Base-by-base conservation (phyloP, 352 stramenopile species). In the Globisporangium cystogenes region DNA sequence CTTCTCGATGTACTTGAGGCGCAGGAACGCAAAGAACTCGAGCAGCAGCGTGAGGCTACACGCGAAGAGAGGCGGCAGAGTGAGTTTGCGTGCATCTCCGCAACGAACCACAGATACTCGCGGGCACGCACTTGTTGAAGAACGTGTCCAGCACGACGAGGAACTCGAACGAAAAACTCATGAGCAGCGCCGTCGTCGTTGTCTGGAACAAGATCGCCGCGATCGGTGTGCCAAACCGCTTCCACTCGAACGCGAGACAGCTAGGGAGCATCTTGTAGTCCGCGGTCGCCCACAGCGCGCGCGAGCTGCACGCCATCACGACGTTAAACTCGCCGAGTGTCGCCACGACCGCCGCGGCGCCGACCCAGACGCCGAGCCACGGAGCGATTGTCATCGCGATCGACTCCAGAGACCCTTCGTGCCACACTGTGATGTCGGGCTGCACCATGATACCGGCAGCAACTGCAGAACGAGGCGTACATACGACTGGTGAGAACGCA, bases 271-370 rank as follows among this genome's bases (percentile, higher is more conserved):
- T 92, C 57, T 86, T 87, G 69, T 90, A 92, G 65, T 90, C 78
- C 1, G 81, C 81, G 15, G 81, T 90, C 11, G 78, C 77, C 83
- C 82, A 91, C 54, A 94, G 50, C 14, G 83, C 83, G 16, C 83
- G 81, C 15, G 78, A 90, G 56, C 74, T 90, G 60, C 81, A 91
- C 12, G 79, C 77, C 83, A 94, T 92, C 33, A 94, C 81, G 31
- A 91, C 83, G 50, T 90, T 92, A 60, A 94, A 94, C 58, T 94
- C 83, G 35, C 81, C 83, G 18, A 94, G 64, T 10, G 80, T 90
- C 10, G 81, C 78, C n/a, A 94, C 62, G 14, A 90, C 74, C 21
- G 83, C 83, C 18, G 77, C 78, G 4, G 81, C 76, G 14, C 82
- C 77, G 39, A 94, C 82, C 83, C 83, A 94, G 11, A 90, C 73